Conservation (phyloP, 208 protist genomes). For the Kentomonas sorsogonicus region DNA sequence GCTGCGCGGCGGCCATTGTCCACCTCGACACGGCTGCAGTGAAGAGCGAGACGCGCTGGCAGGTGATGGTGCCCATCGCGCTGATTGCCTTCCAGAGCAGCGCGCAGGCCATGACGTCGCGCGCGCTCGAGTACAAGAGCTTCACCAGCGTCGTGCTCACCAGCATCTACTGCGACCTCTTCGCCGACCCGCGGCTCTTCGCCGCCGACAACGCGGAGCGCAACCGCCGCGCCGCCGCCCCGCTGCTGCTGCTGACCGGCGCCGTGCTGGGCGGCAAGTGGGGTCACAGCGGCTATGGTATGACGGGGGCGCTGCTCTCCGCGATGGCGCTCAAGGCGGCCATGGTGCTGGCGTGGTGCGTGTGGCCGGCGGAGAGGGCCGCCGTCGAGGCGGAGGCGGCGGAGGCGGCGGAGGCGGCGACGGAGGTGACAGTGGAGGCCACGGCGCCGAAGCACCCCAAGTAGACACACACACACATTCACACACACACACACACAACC, state of each 20-base stretch:
- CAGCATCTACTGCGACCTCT: conserved; percentile 18
- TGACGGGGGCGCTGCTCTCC: conserved; percentile 13
- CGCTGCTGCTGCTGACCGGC: conserved; percentile 14
- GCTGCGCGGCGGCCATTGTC: conserved; percentile 9
- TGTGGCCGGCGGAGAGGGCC: too few relatives aligned
- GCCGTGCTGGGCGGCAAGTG: conserved; percentile 16
- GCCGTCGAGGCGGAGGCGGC: too few relatives aligned
- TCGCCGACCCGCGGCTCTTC: conserved; percentile 15
- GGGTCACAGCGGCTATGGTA: conserved; percentile 11
- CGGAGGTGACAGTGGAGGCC: too few relatives aligned
- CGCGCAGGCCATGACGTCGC: conserved; percentile 16
- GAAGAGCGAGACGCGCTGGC: conserved; percentile 1
- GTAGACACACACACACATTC: too few relatives aligned
- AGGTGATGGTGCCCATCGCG: conserved; percentile 15
- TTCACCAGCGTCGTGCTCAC: conserved; percentile 21
- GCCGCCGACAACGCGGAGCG: conserved; percentile 10
- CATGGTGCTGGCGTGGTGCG: too few relatives aligned
- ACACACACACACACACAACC: too few relatives aligned
- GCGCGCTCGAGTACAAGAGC: conserved; percentile 15
- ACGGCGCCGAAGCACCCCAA: too few relatives aligned
- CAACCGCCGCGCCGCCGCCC: conserved; percentile 13
- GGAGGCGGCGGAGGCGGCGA: too few relatives aligned
- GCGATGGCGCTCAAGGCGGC: conserved; percentile 12
- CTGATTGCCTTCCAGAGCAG: conserved; percentile 19
- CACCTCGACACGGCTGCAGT: background rate